These are phyloP conservation scores for Porcisia hertigi DNA, from an alignment of 208 protist genomes.

Conservation along the genomic window DNA sequence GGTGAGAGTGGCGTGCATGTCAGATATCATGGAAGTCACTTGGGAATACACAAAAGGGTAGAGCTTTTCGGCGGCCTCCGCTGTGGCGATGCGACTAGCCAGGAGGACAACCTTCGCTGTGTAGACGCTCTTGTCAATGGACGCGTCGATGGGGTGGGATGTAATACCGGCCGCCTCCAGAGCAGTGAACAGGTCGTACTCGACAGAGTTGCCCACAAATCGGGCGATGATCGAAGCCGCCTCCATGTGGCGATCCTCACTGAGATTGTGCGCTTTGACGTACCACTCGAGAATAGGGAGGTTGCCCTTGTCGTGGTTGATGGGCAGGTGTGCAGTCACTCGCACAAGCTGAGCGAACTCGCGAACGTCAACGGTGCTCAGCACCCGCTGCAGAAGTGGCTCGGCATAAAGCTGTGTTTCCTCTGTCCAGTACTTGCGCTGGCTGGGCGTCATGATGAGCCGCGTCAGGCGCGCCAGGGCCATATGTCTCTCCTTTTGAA, in stretches of 20 bases:
- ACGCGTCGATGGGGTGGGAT: conserved; percentile 9
- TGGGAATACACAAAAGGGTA: conserved; percentile 43
- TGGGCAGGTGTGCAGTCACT: conserved; percentile 60
- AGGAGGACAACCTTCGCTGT: conserved; percentile 58
- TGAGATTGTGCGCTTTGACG: conserved; percentile 39
- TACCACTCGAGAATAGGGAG: conserved; percentile 70
- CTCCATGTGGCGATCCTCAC: conserved; percentile 56
- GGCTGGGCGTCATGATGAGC: conserved; percentile 39
- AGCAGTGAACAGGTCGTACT: conserved; percentile 51
- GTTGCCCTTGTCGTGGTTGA: conserved; percentile 53
- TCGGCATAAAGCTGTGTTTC: conserved; percentile 74
- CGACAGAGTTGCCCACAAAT: conserved; percentile 32
- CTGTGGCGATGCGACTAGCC: conserved; percentile 50
- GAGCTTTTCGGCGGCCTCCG: conserved; percentile 56
- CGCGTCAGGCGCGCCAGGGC: conserved; percentile 58
- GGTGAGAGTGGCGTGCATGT: conserved; percentile 31
- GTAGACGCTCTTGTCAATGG: conserved; percentile 39
- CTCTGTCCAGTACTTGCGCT: conserved; percentile 70
- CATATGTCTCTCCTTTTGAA: conserved; percentile 79
- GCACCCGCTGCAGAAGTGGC: conserved; percentile 61
- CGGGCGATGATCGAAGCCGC: conserved; percentile 57
- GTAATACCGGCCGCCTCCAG: conserved; percentile 58
- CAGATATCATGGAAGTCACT: conserved; percentile 18
- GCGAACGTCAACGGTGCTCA: conserved; percentile 64
- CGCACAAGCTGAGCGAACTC: conserved; percentile 77